A percentile compares a stretch with the other conserved stretches of the same genome.
Evolutionary conservation across 768 basidiomycete species (phyloP).

Genomic region (Leccinum subgranulosum): DNA sequence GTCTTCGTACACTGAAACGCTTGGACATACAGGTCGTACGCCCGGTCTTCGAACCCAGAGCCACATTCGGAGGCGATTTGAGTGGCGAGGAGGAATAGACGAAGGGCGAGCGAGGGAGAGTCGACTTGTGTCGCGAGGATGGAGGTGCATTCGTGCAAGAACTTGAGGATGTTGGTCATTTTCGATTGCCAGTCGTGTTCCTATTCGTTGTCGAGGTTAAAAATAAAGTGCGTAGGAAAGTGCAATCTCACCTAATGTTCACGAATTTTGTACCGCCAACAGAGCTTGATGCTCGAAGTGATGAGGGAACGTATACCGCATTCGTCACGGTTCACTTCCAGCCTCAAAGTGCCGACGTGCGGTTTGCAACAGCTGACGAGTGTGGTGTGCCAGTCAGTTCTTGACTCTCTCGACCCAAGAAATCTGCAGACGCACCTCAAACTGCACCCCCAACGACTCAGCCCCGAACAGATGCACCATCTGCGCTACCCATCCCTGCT

Average conservation of each 20-base stretch:
- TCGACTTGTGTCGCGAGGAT: no score
- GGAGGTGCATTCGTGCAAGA: no score
- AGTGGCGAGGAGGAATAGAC: conserved; percentile 76
- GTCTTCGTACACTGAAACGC: conserved; percentile 99
- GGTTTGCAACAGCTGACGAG: conserved; percentile 71
- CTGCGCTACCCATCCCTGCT: conserved; percentile 97
- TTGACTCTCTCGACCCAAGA: background rate
- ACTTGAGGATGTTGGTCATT: no score
- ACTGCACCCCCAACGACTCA: conserved; percentile 84
- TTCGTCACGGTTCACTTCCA: no score
- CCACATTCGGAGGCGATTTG: conserved; percentile 94
- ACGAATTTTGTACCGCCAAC: no score
- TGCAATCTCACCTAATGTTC: no score
- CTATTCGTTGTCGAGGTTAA: no score
- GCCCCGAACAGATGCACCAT: conserved; percentile 96
- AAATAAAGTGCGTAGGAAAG: no score
- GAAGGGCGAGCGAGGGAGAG: no score
- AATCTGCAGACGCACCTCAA: conserved; percentile 53
- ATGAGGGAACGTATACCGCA: no score
- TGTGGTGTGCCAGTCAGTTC: background rate
- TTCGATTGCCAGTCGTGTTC: no score
- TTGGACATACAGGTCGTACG: conserved; percentile 97
- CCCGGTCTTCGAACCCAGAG: conserved; percentile 90
- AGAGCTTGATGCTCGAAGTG: no score
- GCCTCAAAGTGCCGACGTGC: conserved; percentile 87